Base-by-base conservation (phyloP, 73 alveolate species). In the Blepharisma stoltei region DNA sequence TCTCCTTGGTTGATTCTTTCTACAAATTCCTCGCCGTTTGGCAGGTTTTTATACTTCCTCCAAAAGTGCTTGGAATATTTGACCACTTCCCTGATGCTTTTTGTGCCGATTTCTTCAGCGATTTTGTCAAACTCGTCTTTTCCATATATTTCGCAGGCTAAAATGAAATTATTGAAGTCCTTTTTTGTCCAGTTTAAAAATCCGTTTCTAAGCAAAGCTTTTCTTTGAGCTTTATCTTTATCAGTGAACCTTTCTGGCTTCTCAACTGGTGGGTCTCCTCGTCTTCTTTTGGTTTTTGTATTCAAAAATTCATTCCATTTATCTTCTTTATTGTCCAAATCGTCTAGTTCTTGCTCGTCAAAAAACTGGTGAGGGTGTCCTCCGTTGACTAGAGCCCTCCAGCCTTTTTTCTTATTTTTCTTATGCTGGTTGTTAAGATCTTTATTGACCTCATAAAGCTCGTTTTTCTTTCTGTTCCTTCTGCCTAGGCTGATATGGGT, bases 1-100 rank as follows among this genome's bases (percentile, higher is more conserved):
- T 95, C 92, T 54, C 96, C 96, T 78, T 93, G 95, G 77, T 94
- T 99, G 80, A 96, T 86, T 75, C 91, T 90, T 76, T 86, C 89
- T 68, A 88, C 76, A 7, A 96, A 89, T 73, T 93, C 91, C 73
- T 91, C 95, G 14, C 93, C 92, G 73, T 96, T 98, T 21, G 92
- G 87, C 32, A 96, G 80, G 55, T 86, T 93, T 18, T 93, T 69
- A 23, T 69, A 9, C 6, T 94, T 91, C 71, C 90, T 96, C 93
- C 97, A 95, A 83, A 96, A 95, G 0, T 92, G 95, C 77, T 93
- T 78, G 47, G 96, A 77, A 78, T 96, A 96, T 52, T 78, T 66
- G 50, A 87, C 81, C 7, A 94, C 95, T 76, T 96, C 97, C 43
- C 90, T 97, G 9, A 82, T 80, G 4, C 94, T 80, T 83, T 96